Percentiles rank a stretch among this genome's conserved stretches.
These are phyloP conservation scores for Daldinia bambusicola DNA, from an alignment of 495 filamentous ascomycete species.

Conservation along the genomic window DNA sequence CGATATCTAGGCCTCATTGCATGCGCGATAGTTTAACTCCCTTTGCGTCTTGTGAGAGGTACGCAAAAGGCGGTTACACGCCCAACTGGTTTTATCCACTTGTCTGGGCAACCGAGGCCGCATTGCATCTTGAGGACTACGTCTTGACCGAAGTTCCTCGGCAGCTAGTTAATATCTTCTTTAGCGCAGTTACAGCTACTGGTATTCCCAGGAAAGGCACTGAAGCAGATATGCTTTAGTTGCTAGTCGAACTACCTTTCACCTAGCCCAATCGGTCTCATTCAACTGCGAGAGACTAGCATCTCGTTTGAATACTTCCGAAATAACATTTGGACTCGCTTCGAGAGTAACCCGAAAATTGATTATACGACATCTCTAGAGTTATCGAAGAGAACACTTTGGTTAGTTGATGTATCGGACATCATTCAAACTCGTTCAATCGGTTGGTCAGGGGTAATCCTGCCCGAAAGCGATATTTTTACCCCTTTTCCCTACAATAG, in stretches of 20 bases:
- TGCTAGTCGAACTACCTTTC: neutral
- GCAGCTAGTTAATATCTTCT: neutral
- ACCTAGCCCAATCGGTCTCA: neutral
- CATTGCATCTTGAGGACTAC: neutral
- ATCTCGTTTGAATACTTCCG: neutral
- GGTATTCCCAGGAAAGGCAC: neutral
- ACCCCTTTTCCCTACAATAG: neutral
- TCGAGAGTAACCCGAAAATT: neutral
- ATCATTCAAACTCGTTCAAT: neutral
- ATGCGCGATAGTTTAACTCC: neutral
- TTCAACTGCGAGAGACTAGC: neutral
- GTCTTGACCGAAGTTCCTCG: neutral
- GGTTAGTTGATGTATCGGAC: neutral
- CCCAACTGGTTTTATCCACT: neutral
- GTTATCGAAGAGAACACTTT: neutral
- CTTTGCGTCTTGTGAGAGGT: neutral
- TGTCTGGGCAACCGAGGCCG: conserved; percentile 2
- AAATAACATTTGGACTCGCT: neutral
- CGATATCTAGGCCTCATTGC: conserved; percentile 5
- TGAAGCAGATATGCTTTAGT: neutral
- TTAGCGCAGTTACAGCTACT: neutral
- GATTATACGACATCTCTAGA: too few species aligned
- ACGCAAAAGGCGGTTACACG: neutral
- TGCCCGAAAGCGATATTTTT: neutral
- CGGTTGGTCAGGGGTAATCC: neutral